Base-by-base conservation (phyloP, 495 filamentous ascomycete genomes). In the Poronia punctata region DNA sequence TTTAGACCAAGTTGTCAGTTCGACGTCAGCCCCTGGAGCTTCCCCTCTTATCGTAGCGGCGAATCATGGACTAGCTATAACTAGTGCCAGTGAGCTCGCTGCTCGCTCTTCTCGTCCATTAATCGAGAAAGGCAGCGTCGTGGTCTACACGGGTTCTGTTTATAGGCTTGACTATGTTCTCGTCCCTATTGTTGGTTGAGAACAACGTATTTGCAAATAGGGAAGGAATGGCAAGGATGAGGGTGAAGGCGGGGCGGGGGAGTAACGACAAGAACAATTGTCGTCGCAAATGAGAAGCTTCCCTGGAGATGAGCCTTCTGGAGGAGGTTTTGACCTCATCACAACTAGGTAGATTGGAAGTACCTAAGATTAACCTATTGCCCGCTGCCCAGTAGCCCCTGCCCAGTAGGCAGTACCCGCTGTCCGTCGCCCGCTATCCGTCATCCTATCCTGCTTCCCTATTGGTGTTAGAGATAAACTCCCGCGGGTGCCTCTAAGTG, bases 301-400 rank as follows among this genome's bases (percentile, higher is more conserved):
- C 14, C 28, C 34, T 41, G 38, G 42, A 24, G 19, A 45, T 32
- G 35, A 38, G 33, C 21, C 12, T n/a, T 33, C 24, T 28, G 33
- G 41, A 34, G 31, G 12, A 43, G 24, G 25, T 15, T 44, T 37
- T 31, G 41, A 44, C 41, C 41, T 44, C 41, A 44, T 44, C 41
- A n/a, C n/a, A n/a, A n/a, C n/a, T n/a, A n/a, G n/a, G n/a, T n/a
- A n/a, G n/a, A n/a, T n/a, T n/a, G n/a, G n/a, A n/a, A n/a, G n/a
- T n/a, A n/a, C n/a, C n/a, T n/a, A n/a, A n/a, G n/a, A n/a, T n/a
- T n/a, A n/a, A n/a, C n/a, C n/a, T n/a, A n/a, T n/a, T n/a, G n/a
- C n/a, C n/a, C n/a, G n/a, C n/a, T n/a, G n/a, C n/a, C n/a, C n/a
- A n/a, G n/a, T n/a, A n/a, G n/a, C n/a, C n/a, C n/a, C n/a, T n/a